These are phyloP conservation scores for Neoboletus magnificus DNA, from an alignment of 768 basidiomycete species.

Conservation along the genomic window DNA sequence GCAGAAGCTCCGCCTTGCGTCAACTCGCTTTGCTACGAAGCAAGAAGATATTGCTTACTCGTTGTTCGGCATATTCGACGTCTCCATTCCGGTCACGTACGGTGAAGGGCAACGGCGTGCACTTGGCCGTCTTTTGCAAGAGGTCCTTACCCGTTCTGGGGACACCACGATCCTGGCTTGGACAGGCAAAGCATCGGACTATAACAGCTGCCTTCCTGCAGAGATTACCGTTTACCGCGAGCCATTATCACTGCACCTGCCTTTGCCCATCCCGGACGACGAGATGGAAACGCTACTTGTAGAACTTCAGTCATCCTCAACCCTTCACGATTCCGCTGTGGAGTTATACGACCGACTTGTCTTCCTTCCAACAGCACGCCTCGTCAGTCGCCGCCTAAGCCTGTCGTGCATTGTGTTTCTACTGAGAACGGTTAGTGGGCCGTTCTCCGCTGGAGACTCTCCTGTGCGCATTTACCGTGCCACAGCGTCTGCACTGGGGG, in stretches of 20 bases:
- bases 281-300: conserved; percentile 8
- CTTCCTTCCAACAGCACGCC: conserved; percentile 9
- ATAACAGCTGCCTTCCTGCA: conserved; percentile 24
- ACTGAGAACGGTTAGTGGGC: conserved; percentile 8
- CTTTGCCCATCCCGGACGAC: conserved; percentile 2
- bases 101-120: conserved; percentile 26
- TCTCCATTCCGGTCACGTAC: conserved; percentile 17
- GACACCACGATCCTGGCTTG: conserved; percentile 16
- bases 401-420: conserved; percentile 14
- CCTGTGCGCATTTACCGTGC: conserved; percentile 8
- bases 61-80: conserved; percentile 25
- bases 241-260: conserved; percentile 1
- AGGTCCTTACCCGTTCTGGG: conserved; percentile 14
- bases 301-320: not conserved
- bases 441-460: not conserved
- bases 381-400: conserved; percentile 16
- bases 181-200: conserved; percentile 18
- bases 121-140: conserved; percentile 20
- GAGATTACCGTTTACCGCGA: conserved; percentile 18
- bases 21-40: conserved; percentile 20
- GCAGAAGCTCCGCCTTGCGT: conserved; percentile 20
- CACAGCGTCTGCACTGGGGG: conserved; percentile 8
- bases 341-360: conserved; percentile 11
- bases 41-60: conserved; percentile 28
- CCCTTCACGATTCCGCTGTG: conserved; percentile 3